Conservation (phyloP, 2,329 filamentous ascomycete species). For the Fusarium miscanthi region DNA sequence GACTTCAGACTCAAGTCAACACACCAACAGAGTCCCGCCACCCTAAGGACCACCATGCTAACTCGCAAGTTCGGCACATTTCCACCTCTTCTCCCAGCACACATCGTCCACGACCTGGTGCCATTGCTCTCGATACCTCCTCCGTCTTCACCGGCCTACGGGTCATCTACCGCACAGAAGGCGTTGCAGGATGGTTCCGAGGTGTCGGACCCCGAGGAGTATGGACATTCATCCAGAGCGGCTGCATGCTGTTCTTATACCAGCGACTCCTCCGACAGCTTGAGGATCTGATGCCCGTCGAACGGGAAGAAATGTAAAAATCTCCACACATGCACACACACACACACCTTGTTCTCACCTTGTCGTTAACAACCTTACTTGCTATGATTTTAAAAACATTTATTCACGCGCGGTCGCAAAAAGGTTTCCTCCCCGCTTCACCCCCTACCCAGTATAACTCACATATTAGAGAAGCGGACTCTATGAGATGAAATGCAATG, state of each 20-base stretch:
- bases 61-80: conserved; percentile 74
- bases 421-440: conserved; percentile 14
- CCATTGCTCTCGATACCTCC: conserved; percentile 85
- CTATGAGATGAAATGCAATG: conserved; percentile 36
- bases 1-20: conserved; percentile 89
- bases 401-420: conserved; percentile 21
- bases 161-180: conserved; percentile 91
- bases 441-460: conserved; percentile 16
- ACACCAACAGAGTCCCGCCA: conserved; percentile 47
- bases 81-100: conserved; percentile 92
- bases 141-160: conserved; percentile 86
- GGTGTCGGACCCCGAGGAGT: conserved; percentile 92
- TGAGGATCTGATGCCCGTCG: conserved; percentile 60
- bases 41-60: conserved; percentile 51
- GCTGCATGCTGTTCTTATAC: conserved; percentile 96
- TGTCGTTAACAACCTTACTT: conserved; percentile 32
- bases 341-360: conserved; percentile 24
- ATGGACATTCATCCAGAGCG: conserved; percentile 97
- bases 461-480: conserved; percentile 30
- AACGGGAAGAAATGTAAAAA: conserved; percentile 44
- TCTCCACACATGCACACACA: conserved; percentile 30
- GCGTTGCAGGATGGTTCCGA: conserved; percentile 89
- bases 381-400: conserved; percentile 25
- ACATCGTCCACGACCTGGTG: conserved; percentile 80
- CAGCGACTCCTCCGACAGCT: conserved; percentile 86